Evolutionary conservation across 192 early-diverging fungal species (phyloP).

Genomic region (Phycomyces blakesleeanus): DNA sequence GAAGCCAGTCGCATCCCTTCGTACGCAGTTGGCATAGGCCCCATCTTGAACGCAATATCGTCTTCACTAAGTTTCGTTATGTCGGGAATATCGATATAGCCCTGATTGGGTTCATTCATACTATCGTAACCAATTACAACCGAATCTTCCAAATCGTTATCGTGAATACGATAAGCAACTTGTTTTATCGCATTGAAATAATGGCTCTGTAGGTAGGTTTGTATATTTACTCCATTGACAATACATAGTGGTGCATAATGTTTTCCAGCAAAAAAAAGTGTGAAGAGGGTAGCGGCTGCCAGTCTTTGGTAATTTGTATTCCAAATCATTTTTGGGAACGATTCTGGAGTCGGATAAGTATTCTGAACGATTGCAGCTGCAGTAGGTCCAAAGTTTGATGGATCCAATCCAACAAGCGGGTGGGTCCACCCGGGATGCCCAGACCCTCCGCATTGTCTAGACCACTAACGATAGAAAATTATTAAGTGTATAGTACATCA

Average conservation of each 20-base stretch:
- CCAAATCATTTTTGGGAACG: constrained; percentile 62
- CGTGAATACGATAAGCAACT: constrained; percentile 39
- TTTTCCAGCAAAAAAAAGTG: constrained; percentile 48
- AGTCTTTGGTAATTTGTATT: constrained; percentile 56
- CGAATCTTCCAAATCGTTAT: constrained; percentile 39
- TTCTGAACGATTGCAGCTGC: constrained; percentile 56
- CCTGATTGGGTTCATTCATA: constrained; percentile 54
- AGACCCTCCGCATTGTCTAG: constrained; percentile 54
- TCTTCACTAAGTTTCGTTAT: constrained; percentile 39
- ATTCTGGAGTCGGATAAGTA: constrained; percentile 34
- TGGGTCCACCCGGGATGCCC: constrained; percentile 56
- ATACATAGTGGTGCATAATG: constrained; percentile 45
- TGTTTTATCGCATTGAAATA: constrained; percentile 43
- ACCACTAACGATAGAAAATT: constrained; percentile 39
- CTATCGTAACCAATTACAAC: constrained; percentile 55
- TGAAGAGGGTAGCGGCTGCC: constrained; percentile 53
- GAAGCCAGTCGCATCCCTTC: constrained; percentile 48
- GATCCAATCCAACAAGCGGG: constrained; percentile 46
- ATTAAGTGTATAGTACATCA: not conserved
- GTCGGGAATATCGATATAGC: constrained; percentile 44
- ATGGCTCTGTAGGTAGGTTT: constrained; percentile 55
- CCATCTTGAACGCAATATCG: constrained; percentile 44
- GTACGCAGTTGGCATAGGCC: constrained; percentile 49
- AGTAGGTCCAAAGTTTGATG: constrained; percentile 38
- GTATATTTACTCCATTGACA: constrained; percentile 48